phyloP scores from a whole-genome alignment of 164 flowering plant genomes.

The Vitis cinerea region DNA sequence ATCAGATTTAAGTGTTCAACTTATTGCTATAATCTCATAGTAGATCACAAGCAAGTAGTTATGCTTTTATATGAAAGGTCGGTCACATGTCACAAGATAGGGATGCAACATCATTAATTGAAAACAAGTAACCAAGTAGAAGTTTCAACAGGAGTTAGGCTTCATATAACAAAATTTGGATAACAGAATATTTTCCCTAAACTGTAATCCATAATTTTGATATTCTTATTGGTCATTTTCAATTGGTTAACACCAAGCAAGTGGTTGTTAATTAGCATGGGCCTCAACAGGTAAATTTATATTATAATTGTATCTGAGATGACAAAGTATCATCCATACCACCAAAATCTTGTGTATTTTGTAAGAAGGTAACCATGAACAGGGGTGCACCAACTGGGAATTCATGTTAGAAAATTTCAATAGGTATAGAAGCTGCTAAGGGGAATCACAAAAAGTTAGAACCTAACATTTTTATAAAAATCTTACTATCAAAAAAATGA shows the following conservation, averaged over 20 bases:
- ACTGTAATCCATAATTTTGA: constrained; percentile 3
- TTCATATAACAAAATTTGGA: background rate
- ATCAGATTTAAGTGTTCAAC: background rate
- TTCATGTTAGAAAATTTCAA: background rate
- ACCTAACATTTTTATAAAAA: constrained; percentile 6
- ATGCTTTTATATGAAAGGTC: background rate
- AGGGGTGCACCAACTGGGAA: constrained; percentile 10
- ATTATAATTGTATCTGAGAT: background rate
- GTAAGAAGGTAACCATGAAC: background rate
- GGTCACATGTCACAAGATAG: background rate
- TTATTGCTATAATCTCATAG: constrained; percentile 4
- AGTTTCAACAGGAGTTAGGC: background rate
- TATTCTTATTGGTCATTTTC: constrained; percentile 8
- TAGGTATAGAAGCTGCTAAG: constrained; percentile 7
- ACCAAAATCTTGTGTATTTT: no score
- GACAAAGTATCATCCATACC: no score
- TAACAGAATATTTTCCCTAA: background rate
- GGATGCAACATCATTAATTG: no score
- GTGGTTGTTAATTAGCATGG: constrained; percentile 11
- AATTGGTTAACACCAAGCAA: constrained; percentile 14
- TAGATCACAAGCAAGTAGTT: background rate
- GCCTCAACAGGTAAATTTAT: constrained; percentile 15
- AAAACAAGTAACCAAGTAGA: no score
- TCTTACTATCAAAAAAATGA: constrained; percentile 16
- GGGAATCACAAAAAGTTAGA: constrained; percentile 14